Conservation (phyloP, 208 protist species). For the Wallacemonas sp. region DNA sequence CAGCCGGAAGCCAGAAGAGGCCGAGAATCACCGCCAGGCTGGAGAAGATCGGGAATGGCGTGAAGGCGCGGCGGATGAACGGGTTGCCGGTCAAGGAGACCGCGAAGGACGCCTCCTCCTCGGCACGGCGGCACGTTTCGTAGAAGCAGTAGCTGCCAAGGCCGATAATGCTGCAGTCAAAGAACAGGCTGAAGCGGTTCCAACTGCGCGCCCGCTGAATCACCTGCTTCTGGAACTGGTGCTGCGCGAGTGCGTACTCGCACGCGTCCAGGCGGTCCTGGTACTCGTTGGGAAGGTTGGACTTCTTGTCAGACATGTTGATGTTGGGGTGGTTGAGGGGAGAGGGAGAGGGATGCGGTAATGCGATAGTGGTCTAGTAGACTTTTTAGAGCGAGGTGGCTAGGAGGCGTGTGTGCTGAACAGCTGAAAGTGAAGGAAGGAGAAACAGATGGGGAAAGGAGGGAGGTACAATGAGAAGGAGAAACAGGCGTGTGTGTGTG, state of each 20-base stretch:
- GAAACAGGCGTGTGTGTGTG: neutral
- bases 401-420: neutral
- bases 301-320: neutral
- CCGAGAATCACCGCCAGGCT: conserved; percentile 25
- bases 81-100: conserved; percentile 32
- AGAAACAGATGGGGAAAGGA: neutral
- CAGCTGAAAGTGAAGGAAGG: conserved; percentile 9
- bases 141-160: conserved; percentile 22
- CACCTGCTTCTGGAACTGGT: conserved; percentile 23
- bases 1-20: conserved; percentile 33
- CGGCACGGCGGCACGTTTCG: conserved; percentile 29
- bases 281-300: conserved; percentile 24
- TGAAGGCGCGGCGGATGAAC: conserved; percentile 37
- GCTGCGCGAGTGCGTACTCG: conserved; percentile 23
- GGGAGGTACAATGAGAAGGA: neutral
- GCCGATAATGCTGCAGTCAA: conserved; percentile 18
- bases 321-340: neutral
- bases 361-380: too few relatives aligned
- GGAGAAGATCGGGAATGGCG: conserved; percentile 40
- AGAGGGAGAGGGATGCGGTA: neutral
- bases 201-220: conserved; percentile 21
- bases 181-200: conserved; percentile 23
- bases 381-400: too few relatives aligned
- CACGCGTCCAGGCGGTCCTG: conserved; percentile 34
- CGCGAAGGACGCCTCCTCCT: conserved; percentile 34